Percentiles rank a stretch among this genome's conserved stretches.
Conservation (phyloP, 2,329 filamentous ascomycete genomes). For the Lasiodiplodia theobromae region DNA sequence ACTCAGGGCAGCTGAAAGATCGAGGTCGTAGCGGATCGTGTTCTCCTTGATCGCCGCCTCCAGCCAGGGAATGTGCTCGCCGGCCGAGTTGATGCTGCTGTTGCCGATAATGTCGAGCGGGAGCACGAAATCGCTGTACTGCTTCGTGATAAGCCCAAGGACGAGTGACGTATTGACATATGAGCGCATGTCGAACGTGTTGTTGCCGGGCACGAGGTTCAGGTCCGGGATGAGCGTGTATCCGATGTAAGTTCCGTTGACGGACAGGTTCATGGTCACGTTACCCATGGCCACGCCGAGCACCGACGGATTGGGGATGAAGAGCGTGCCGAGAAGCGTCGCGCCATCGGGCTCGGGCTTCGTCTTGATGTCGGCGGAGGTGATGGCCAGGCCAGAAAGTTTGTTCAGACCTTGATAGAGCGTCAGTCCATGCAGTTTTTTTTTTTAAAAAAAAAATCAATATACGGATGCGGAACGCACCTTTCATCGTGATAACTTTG, state of each 20-base stretch:
- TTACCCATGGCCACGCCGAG: constrained; percentile 74
- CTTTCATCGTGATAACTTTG: constrained; percentile 64
- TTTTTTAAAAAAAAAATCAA: not conserved
- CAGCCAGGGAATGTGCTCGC: constrained; percentile 64
- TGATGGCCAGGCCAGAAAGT: constrained; percentile 62
- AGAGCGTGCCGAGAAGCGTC: constrained; percentile 68
- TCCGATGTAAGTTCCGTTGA: constrained; percentile 62
- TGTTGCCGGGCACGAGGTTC: constrained; percentile 62
- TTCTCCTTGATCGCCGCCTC: constrained; percentile 60
- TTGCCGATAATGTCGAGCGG: constrained; percentile 64
- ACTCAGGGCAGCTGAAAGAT: constrained; percentile 56
- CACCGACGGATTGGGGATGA: constrained; percentile 69
- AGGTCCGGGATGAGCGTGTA: constrained; percentile 65
- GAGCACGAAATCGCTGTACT: constrained; percentile 63
- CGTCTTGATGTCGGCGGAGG: constrained; percentile 39
- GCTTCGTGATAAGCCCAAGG: constrained; percentile 52
- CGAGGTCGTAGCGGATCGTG: constrained; percentile 61
- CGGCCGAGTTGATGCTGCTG: constrained; percentile 57
- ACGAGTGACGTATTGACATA: constrained; percentile 60
- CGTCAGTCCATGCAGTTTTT: constrained; percentile 3
- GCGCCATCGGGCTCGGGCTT: constrained; percentile 51
- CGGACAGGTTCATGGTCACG: constrained; percentile 65
- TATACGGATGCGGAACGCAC: constrained; percentile 45
- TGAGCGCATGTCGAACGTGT: constrained; percentile 63
- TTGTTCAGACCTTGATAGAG: constrained; percentile 59